Conservation (phyloP, 2,329 filamentous ascomycete species). For the Elsinoe perseae region DNA sequence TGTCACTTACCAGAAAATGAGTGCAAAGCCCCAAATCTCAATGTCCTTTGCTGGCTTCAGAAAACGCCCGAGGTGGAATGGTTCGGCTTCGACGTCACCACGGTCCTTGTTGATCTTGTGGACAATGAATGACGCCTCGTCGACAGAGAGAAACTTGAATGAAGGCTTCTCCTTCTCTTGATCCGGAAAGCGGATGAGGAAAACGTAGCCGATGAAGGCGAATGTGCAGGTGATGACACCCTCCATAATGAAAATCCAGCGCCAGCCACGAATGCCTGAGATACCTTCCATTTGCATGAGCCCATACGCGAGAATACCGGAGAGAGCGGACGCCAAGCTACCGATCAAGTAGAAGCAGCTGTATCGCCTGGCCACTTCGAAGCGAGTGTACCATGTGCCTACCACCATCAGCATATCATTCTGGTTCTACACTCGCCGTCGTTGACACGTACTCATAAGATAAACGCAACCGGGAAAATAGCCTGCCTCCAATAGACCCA, state of each 20-base stretch:
- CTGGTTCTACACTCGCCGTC: background rate
- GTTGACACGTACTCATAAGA: constrained; percentile 41
- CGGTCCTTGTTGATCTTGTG: constrained; percentile 47
- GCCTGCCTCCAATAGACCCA: constrained; percentile 56
- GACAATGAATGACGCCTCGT: constrained; percentile 44
- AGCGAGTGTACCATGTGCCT: constrained; percentile 24
- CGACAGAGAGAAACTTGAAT: constrained; percentile 40
- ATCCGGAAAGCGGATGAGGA: constrained; percentile 42
- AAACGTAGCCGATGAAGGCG: constrained; percentile 35
- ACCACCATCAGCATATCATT: background rate
- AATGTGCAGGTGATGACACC: constrained; percentile 36
- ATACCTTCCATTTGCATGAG: constrained; percentile 40
- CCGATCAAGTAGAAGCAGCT: constrained; percentile 45
- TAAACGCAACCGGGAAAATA: constrained; percentile 60
- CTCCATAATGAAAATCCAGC: constrained; percentile 38
- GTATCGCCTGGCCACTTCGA: constrained; percentile 35
- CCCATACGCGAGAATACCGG: constrained; percentile 37
- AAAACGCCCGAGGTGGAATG: constrained; percentile 37
- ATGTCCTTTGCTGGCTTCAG: constrained; percentile 38
- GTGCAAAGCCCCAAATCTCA: constrained; percentile 48
- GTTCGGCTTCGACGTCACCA: constrained; percentile 42
- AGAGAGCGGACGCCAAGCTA: constrained; percentile 40
- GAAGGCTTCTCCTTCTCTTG: constrained; percentile 38
- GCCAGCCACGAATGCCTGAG: constrained; percentile 36
- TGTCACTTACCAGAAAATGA: constrained; percentile 55